A percentile compares a stretch with the other conserved stretches of the same genome.
These are phyloP conservation scores for Rhizopus microsporus DNA, from an alignment of 371 early-diverging fungal genomes.

Conservation along the genomic window DNA sequence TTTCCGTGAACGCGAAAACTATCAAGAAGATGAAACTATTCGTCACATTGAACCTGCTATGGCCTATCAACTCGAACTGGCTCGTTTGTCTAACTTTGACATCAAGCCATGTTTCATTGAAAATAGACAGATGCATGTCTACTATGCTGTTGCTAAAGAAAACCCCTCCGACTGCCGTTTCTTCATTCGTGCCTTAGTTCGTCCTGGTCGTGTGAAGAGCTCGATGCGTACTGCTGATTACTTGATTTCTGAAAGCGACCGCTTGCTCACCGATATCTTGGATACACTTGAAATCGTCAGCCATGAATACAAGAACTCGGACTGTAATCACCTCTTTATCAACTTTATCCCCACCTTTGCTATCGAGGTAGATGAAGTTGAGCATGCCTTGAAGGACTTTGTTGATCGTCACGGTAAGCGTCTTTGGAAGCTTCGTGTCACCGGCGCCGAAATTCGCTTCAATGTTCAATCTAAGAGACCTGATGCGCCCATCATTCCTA, in stretches of 20 bases:
- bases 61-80: slow-evolving; percentile 95
- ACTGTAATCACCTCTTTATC: slow-evolving; percentile 98
- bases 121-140: slow-evolving; percentile 93
- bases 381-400: slow-evolving; percentile 84
- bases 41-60: slow-evolving; percentile 98
- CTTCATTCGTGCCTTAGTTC: slow-evolving; percentile 96
- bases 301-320: slow-evolving; percentile 88
- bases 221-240: slow-evolving; percentile 89
- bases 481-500: slow-evolving; percentile 73
- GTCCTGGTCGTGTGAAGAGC: slow-evolving; percentile 83
- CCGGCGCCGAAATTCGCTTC: slow-evolving; percentile 94
- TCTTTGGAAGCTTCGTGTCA: slow-evolving; percentile 93
- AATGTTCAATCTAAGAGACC: slow-evolving; percentile 72
- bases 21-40: slow-evolving; percentile 89
- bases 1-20: slow-evolving; percentile 89
- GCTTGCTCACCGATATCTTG: slow-evolving; percentile 89
- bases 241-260: slow-evolving; percentile 90
- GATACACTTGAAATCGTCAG: slow-evolving; percentile 93
- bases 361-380: slow-evolving; percentile 83
- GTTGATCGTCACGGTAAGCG: slow-evolving; percentile 93
- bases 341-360: slow-evolving; percentile 96
- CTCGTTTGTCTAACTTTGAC: slow-evolving; percentile 91
- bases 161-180: slow-evolving; percentile 93
- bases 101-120: slow-evolving; percentile 93
- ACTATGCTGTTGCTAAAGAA: slow-evolving; percentile 93